Base-by-base conservation (phyloP, 495 filamentous ascomycete genomes). In the Penicillium desertorum region DNA sequence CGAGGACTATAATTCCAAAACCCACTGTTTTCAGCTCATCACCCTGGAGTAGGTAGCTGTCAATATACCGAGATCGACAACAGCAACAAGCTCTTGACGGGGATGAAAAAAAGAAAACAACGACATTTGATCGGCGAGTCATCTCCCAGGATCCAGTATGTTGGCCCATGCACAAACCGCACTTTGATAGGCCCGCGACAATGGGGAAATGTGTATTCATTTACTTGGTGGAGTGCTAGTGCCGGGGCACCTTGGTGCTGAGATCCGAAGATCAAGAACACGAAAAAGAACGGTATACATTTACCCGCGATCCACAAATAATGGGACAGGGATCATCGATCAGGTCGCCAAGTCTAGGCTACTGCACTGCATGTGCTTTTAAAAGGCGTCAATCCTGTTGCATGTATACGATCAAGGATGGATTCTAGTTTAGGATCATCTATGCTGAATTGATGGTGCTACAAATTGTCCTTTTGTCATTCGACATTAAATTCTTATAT, bases 351-450 rank as follows among this genome's bases (percentile, higher is more conserved):
- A 49, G 25, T 37, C 57, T 60, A 54, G n/a, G n/a, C n/a, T n/a
- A n/a, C n/a, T n/a, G n/a, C n/a, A n/a, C 48, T 46, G 57, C 57
- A 59, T 30, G 51, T 39, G 34, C 51, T 27, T 25, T 34, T 25
- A 25, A 37, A 39, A 54, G 34, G 50, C 56, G 57, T 50, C 57
- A 60, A 60, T 60, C 41, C 59, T 27, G 51, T 45, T 45, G 41
- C 5, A 54, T 63, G 58, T 51, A 61, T 54, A 48, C 59, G 44
- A 64, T 61, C 54, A 55, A 41, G 56, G 46, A 47, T n/a, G 30
- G 54, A 50, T 20, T 43, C 57, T 52, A 56, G 25, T 51, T 61
- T 66, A 61, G 72, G 72, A 75, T 76, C 58, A 75, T 70, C 70
- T 72, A 68, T 69, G 67, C 52, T 63, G 60, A 50, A 58, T 64